Conservation (phyloP, 768 basidiomycete genomes). For the Suillus luteus region DNA sequence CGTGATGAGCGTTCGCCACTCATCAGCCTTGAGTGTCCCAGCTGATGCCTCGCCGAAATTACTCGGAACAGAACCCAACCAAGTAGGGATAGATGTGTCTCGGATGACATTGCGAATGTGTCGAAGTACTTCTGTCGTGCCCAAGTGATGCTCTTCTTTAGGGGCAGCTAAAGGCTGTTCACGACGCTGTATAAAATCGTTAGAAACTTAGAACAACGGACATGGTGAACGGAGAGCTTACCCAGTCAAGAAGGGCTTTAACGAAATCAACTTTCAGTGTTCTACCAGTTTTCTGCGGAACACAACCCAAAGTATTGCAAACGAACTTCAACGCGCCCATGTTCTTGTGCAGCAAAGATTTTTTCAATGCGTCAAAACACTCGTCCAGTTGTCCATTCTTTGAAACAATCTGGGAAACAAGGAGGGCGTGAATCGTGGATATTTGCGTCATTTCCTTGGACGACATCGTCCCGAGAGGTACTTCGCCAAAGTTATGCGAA, state of each 20-base stretch:
- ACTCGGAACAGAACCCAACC: constrained; percentile 18
- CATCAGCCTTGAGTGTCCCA: too few relatives aligned
- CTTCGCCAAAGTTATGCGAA: neutral
- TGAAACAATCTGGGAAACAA: neutral
- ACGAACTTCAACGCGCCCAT: neutral
- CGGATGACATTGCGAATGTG: constrained; percentile 12
- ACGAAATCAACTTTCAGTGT: neutral
- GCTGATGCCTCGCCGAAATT: too few relatives aligned
- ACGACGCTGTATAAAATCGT: neutral
- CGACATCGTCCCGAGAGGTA: neutral
- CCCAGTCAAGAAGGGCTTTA: neutral
- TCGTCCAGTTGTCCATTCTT: neutral
- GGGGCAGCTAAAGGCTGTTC: constrained; percentile 4
- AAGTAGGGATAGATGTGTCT: constrained; percentile 15
- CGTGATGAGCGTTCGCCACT: too few relatives aligned
- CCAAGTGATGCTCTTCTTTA: neutral
- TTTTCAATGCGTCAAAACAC: constrained; percentile 6
- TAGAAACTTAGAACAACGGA: neutral
- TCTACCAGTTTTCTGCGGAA: constrained; percentile 2
- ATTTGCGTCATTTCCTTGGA: neutral
- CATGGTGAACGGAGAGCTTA: neutral
- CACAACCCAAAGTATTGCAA: constrained; percentile 7
- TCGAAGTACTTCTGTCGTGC: neutral
- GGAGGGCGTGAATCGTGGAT: neutral
- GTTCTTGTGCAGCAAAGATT: constrained; percentile 14